Evolutionary conservation across 1,139 yeast species (phyloP), one percentile per base, ranked within the genome.

Genomic region (Suhomyces panamericanus): DNA sequence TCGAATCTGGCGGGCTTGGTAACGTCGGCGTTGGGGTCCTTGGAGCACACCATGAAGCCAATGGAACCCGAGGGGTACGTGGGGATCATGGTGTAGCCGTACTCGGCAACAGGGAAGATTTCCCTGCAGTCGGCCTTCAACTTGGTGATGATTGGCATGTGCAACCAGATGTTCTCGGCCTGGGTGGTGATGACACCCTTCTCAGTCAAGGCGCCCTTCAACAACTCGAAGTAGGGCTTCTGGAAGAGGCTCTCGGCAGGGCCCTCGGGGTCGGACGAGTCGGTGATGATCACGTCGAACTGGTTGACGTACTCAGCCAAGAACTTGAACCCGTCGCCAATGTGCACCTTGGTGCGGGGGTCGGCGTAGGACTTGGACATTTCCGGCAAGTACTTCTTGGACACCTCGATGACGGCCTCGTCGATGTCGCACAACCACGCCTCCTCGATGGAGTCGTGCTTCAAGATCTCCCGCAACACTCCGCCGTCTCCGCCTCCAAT

Each of bases 401-500:
- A 81, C 42, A 87, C 83, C 57, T 83, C 74, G 57, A 89, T 88
- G 49, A 90, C 97, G 43, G 89, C 81, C 70, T 88, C 96, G 63
- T 90, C 97, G 58, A 90, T 90, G 69, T 90, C 97, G 63, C 93
- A 88, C 53, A 90, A 75, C 76, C 89, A 83, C 38, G 95, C 96
- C 64, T 83, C 85, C 66, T 88, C 95, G 49, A 90, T 85, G 49
- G 80, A 68, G 44, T 80, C 81, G 69, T 90, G 96, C 73, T 90
- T 90, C 60, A 90, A 87, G 62, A 89, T 81, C 69, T 90, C 97
- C 68, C 97, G 80, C 61, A 90, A 77, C 47, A 90, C 96, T 65
- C 97, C 97, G 58, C 97, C 97, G 62, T 90, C 97, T 58, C 97
- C 97, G 54, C 97, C 97, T 48, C 97, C 97, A 63, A 90, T 85